Percentiles rank a stretch among this genome's conserved stretches.
Conservation (phyloP, 2,329 filamentous ascomycete genomes). For the Colletotrichum australisinense region DNA sequence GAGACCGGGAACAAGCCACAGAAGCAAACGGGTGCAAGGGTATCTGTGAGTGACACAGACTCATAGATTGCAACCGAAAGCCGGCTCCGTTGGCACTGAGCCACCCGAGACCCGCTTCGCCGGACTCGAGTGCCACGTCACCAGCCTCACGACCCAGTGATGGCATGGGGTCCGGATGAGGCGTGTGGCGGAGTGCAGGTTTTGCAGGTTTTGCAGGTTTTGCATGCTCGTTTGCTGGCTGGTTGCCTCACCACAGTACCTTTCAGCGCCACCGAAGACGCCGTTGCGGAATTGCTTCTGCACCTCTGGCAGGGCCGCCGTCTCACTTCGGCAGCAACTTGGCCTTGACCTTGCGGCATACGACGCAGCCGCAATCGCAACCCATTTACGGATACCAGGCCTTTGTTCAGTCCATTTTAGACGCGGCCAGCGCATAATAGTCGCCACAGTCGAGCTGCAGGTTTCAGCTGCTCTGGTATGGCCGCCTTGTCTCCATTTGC, state of each 20-base stretch:
- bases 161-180: conserved; percentile 26
- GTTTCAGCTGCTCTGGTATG: conserved; percentile 31
- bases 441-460: conserved; percentile 36
- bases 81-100: conserved; percentile 26
- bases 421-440: conserved; percentile 36
- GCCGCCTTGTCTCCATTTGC: conserved; percentile 10
- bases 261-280: conserved; percentile 24
- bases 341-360: neutral
- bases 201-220: conserved; percentile 18
- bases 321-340: conserved; percentile 16
- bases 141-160: conserved; percentile 33
- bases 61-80: neutral
- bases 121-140: conserved; percentile 35
- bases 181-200: conserved; percentile 37
- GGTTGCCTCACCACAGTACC: conserved; percentile 31
- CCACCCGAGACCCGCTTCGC: conserved; percentile 28
- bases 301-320: conserved; percentile 19
- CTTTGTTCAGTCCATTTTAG: conserved; percentile 19
- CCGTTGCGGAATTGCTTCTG: conserved; percentile 26
- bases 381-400: neutral
- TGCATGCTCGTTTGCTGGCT: conserved; percentile 21
- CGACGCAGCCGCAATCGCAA: conserved; percentile 1
- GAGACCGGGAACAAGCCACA: conserved; percentile 25
- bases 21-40: conserved; percentile 8
- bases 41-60: neutral